Evolutionary conservation across 768 basidiomycete species (phyloP), one percentile per base, ranked within the genome.

Genomic region (Mycena haematopus): DNA sequence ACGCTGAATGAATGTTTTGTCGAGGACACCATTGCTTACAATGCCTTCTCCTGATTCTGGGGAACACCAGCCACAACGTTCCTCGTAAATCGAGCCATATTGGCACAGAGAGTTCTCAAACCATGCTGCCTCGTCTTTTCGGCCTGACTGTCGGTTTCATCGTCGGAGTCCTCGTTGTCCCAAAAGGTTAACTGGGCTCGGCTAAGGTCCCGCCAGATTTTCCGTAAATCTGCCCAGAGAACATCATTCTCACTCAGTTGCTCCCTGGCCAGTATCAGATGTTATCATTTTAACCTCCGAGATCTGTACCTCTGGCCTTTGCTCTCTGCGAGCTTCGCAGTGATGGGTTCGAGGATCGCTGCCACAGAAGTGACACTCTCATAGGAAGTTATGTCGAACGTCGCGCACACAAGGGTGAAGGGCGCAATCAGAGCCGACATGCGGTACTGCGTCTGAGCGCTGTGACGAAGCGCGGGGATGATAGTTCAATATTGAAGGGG

Each of bases 31-130:
- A 25, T 31, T 21, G 77, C 93, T 79, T 69, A 96, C 95, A 86
- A 90, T 25, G 90, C 89, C 60, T 76, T 78, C 42, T 73, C 70
- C 72, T 97, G 95, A 75, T 93, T 93, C n/a, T 73, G 72, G 9
- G 85, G 81, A 17, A 88, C 82, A 7, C 87, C 91, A 11, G 93
- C 93, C 35, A 92, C 86, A 11, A 95, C 75, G 72, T 97, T 96
- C 62, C 95, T 84, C 15, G 92, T 93, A 70, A 96, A 88, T 69
- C 86, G 89, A 9, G 87, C 89, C 22, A 93, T 69, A 67, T 78
- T 80, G n/a, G 75, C 76, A 61, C 82, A 81, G 13, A 86, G 72
- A 0, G 68, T 65, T 52, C 77, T 78, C 8, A 82, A 78, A 27
- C 71, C 66, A 13, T 71, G 63, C 58, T 79, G 73, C 52, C 78